A percentile compares a stretch with the other conserved stretches of the same genome.
phyloP scores from a whole-genome alignment of 306 rosid genomes.

The Oxytropis ochrocephala region DNA sequence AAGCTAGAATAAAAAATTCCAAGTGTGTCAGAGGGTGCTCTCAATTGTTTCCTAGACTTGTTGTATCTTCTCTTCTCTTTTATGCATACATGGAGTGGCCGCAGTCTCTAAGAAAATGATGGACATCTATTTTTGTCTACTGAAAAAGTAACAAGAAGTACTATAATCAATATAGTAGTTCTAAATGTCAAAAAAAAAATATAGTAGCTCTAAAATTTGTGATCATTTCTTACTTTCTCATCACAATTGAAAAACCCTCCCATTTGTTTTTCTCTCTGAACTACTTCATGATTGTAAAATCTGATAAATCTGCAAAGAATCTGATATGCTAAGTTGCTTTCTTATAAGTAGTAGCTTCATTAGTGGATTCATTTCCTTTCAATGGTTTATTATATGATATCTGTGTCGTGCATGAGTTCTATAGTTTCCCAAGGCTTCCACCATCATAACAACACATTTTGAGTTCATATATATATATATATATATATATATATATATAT shows the following conservation, averaged over 20 bases:
- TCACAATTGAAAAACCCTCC: conserved; percentile 13
- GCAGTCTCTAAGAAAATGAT: conserved; percentile 72
- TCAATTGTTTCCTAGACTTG: conserved; percentile 32
- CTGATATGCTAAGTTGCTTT: conserved; percentile 47
- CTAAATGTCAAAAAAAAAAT: too few relatives aligned
- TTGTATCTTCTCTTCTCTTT: background rate
- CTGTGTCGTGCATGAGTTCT: conserved; percentile 41
- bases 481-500: too few relatives aligned
- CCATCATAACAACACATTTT: conserved; percentile 22
- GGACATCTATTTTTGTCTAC: conserved; percentile 44
- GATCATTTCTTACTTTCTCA: conserved; percentile 34
- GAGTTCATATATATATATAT: background rate
- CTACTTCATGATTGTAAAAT: conserved; percentile 55
- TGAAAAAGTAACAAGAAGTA: conserved; percentile 37
- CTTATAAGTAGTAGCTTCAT: conserved; percentile 26
- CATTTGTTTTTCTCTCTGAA: conserved; percentile 32
- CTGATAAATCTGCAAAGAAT: conserved; percentile 57
- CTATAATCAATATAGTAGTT: conserved; percentile 29
- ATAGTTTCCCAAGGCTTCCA: conserved; percentile 20
- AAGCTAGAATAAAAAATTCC: conserved; percentile 16
- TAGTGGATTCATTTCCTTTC: conserved; percentile 21
- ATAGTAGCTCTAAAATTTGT: conserved; percentile 58
- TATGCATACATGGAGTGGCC: conserved; percentile 30
- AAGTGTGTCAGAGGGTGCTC: conserved; percentile 28
- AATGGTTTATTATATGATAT: conserved; percentile 9